Base-by-base conservation (phyloP, 208 protist species). In the Angomonas ambiguus region DNA sequence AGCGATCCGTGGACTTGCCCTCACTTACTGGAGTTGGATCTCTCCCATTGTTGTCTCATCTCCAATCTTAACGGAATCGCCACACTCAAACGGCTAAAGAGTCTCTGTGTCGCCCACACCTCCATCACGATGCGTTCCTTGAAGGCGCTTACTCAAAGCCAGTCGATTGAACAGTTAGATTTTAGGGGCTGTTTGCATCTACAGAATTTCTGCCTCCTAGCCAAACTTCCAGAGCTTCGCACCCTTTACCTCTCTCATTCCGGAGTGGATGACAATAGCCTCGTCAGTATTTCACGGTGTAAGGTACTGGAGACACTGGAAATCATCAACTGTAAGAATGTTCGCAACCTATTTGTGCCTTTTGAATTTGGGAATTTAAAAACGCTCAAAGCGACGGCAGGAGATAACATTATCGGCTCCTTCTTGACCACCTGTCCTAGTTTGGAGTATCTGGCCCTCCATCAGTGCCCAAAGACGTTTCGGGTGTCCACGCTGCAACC, bases 221-320 rank as follows among this genome's bases (percentile, higher is more conserved):
- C 71, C 16, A 60, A 71, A 41, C 67, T 83, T 42, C 51, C 32
- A 25, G 62, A 58, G 20, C 71, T 83, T 11, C 74, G 72, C 30
- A 60, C 71, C 32, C 77, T 83, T 48, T 75, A 83, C 65, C 70
- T 83, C 48, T 74, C 69, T 42, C 67, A 61, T 59, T 81, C 69
- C 55, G 67, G 69, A 45, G 68, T 77, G 20, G 77, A 76, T 59
- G 76, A 80, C 68, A 80, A 74, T 65, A 76, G 68, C 20, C 61
- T 87, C 61, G 69, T 64, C 18, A 76, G 71, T 5, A 58, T 83
- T 31, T 71, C 72, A 45, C 56, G 74, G 18, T 83, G 82, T 67
- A 62, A 57, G 24, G 53, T 51, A 41, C 64, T 87, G 41, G 75
- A 69, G 68, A 67, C 72, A 51, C 62, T 87, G 48, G 66, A 75